Base-by-base conservation (phyloP, 1,284 basidiomycete genomes). In the Stygiomarasmius scandens region DNA sequence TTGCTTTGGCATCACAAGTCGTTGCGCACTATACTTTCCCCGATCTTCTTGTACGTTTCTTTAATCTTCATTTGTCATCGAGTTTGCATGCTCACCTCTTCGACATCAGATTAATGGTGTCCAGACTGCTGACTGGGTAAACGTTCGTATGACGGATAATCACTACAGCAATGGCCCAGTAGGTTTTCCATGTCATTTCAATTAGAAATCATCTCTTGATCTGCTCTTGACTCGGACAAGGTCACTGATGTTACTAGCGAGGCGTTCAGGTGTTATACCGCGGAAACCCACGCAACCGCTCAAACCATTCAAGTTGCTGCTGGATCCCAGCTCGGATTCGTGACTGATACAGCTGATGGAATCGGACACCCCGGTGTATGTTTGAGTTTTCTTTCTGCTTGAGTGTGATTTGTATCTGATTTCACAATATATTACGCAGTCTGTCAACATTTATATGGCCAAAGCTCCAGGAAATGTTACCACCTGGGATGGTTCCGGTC, bases 131-230 rank as follows among this genome's bases (percentile, higher is more conserved):
- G 66, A 63, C 25, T 81, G 77, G 77, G 61, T 64, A 9, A 73
- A 80, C 60, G 74, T 80, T 55, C 69, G 78, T 32, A 58, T 69
- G 64, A 80, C 77, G 16, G 77, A 78, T 63, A 80, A 81, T 67
- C 77, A 67, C 64, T 70, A 78, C 59, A 68, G 64, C 32, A 74
- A 73, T 16, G 64, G 65, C 43, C 79, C 78, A 1, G 77, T 78
- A 34, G 5, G 64, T 61, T 32, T 5, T 6, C 12, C 6, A 12
- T 12, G 29, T 32, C 29, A 6, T 32, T 32, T 6, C 12, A 32
- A 32, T 12, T 5, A 6, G 29, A n/a, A 32, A 32, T 12, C 29
- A 32, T 32, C 29, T 12, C 6, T 6, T 32, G 29, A 32, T 32
- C 12, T 32, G 29, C 29, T 32, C 43, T 32, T 32, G 6, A 32